Percentiles rank a stretch among this genome's conserved stretches.
phyloP scores from a whole-genome alignment of 2,329 filamentous ascomycete species.

The Aspergillus phoenicis region DNA sequence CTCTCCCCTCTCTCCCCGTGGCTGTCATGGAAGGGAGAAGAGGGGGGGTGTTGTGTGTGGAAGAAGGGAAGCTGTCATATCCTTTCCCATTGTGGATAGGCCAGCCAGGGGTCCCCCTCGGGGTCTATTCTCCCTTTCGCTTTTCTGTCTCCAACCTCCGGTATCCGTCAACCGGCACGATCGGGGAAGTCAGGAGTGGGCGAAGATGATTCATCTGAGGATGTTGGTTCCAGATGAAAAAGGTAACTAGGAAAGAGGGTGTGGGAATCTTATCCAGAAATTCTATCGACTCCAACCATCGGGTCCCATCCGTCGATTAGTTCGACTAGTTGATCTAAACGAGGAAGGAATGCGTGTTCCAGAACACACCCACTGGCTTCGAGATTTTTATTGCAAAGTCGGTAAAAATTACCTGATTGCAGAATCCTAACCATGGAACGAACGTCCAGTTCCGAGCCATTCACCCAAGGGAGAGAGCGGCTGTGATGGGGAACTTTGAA shows the following conservation, averaged over 20 bases:
- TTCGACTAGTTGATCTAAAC: background rate
- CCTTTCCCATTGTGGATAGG: constrained; percentile 6
- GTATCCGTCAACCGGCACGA: background rate
- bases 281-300: too few relatives aligned
- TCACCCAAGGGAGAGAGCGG: background rate
- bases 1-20: background rate
- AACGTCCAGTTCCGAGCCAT: background rate
- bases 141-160: background rate
- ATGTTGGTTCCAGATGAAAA: background rate
- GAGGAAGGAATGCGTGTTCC: background rate
- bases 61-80: constrained; percentile 6
- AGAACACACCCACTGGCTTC: background rate
- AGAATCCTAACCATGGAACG: background rate
- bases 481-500: background rate
- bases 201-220: background rate
- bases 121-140: background rate
- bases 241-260: background rate
- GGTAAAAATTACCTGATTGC: constrained; percentile 6
- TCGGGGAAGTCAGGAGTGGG: too few relatives aligned
- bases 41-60: too few relatives aligned
- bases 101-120: background rate
- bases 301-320: too few relatives aligned
- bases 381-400: background rate
- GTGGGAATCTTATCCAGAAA: too few relatives aligned
- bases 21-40: constrained; percentile 1